phyloP scores from a whole-genome alignment of 2,329 filamentous ascomycete genomes.

The Ceratocystis destructans region DNA sequence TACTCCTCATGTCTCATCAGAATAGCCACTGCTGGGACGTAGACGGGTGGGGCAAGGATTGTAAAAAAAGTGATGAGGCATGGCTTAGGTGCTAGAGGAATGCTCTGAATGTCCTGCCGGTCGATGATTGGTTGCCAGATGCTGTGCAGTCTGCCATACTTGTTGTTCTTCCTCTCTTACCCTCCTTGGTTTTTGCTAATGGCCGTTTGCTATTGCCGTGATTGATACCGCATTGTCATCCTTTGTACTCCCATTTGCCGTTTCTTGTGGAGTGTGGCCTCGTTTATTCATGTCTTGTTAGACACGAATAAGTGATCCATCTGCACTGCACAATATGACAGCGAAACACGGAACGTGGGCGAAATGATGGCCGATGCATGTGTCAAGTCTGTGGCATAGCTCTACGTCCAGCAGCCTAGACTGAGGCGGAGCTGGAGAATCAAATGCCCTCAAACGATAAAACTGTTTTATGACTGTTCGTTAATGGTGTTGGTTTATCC shows the following conservation, averaged over 20 bases:
- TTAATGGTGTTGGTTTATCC: slow-evolving; percentile 1
- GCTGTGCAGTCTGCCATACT: not conserved
- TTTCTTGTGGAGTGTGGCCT: not conserved
- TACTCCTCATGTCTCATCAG: not conserved
- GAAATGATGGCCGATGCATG: not conserved
- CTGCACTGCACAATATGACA: not conserved
- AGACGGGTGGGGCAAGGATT: not conserved
- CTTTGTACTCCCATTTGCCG: not conserved
- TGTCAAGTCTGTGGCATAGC: not conserved
- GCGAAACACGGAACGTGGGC: not conserved
- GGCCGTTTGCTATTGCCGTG: not conserved
- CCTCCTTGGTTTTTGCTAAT: not conserved
- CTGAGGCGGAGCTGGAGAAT: slow-evolving; percentile 2
- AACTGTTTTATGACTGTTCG: not conserved
- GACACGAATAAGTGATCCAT: not conserved
- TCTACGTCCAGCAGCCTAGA: not conserved
- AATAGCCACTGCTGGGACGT: slow-evolving; percentile 4
- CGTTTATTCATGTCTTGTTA: slow-evolving; percentile 6
- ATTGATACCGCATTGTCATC: no score
- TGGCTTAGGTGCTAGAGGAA: not conserved
- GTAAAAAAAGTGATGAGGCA: not conserved
- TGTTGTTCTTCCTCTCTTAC: not conserved
- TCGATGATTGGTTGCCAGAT: not conserved
- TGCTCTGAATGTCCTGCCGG: not conserved
- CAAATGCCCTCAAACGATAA: not conserved